A percentile compares a stretch with the other conserved stretches of the same genome.
phyloP scores from a whole-genome alignment of 2,329 filamentous ascomycete genomes.

The Plenodomus lindquistii region DNA sequence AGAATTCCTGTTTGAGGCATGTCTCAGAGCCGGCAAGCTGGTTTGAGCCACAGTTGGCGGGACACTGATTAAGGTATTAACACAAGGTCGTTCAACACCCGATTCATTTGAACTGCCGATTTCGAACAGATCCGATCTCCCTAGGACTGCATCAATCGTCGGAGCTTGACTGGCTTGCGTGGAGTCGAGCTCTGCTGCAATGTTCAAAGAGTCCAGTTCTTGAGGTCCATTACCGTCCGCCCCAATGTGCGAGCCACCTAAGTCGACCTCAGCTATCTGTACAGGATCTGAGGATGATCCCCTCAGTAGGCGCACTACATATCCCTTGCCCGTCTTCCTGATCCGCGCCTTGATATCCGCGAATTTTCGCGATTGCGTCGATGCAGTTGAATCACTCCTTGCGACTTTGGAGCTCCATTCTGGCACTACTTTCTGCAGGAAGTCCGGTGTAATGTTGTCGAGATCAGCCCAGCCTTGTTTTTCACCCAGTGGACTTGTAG shows the following conservation, averaged over 20 bases:
- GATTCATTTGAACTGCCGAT: constrained; percentile 31
- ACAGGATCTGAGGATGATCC: constrained; percentile 26
- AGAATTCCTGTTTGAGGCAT: constrained; percentile 7
- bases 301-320: constrained; percentile 36
- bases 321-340: constrained; percentile 40
- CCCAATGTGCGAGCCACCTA: constrained; percentile 14
- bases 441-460: constrained; percentile 32
- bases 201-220: constrained; percentile 24
- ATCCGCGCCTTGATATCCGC: constrained; percentile 38
- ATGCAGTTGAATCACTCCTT: constrained; percentile 30
- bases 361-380: constrained; percentile 29
- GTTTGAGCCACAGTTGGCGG: not conserved
- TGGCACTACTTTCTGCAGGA: constrained; percentile 35
- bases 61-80: not conserved
- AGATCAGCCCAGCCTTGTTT: constrained; percentile 35
- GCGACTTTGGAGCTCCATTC: constrained; percentile 36
- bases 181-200: constrained; percentile 23
- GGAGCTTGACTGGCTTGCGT: not conserved
- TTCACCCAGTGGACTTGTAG: constrained; percentile 28
- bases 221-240: constrained; percentile 4
- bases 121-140: constrained; percentile 19
- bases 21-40: not conserved
- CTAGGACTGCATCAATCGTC: not conserved
- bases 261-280: constrained; percentile 34
- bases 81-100: constrained; percentile 10